Conservation (phyloP, 2,329 filamentous ascomycete genomes). For the Fusarium acutatum region DNA sequence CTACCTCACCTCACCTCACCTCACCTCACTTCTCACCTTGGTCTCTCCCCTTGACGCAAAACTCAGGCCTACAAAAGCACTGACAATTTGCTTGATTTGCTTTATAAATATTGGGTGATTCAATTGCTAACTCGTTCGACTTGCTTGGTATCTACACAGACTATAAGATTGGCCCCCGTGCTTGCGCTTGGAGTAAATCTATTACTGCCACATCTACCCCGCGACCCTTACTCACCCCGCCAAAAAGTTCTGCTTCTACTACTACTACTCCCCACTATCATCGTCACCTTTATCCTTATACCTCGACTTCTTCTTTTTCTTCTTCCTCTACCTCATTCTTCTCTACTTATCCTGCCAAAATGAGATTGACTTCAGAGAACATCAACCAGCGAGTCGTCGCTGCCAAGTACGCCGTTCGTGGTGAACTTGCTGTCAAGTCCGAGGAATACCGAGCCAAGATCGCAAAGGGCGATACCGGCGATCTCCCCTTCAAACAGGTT, state of each 20-base stretch:
- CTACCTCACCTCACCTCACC: not conserved
- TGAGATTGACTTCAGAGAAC: constrained; percentile 77
- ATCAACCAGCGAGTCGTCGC: constrained; percentile 90
- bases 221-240: constrained; percentile 40
- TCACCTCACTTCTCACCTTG: not conserved
- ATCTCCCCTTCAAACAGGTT: constrained; percentile 86
- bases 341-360: constrained; percentile 42
- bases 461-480: constrained; percentile 59
- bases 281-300: constrained; percentile 27
- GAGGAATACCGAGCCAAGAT: constrained; percentile 87
- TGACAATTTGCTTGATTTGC: constrained; percentile 15
- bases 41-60: constrained; percentile 19
- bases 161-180: constrained; percentile 25
- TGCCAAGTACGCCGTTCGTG: constrained; percentile 95
- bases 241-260: constrained; percentile 37
- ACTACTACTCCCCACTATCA: constrained; percentile 16
- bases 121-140: constrained; percentile 39
- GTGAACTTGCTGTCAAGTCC: constrained; percentile 92
- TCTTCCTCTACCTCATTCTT: constrained; percentile 41
- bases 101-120: constrained; percentile 15
- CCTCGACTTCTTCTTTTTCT: not conserved
- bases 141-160: constrained; percentile 17
- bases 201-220: constrained; percentile 39
- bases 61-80: constrained; percentile 28
- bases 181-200: constrained; percentile 33